A percentile compares a stretch with the other conserved stretches of the same genome.
Evolutionary conservation across 2,329 filamentous ascomycete species (phyloP).

Genomic region (Aspergillus brasiliensis): DNA sequence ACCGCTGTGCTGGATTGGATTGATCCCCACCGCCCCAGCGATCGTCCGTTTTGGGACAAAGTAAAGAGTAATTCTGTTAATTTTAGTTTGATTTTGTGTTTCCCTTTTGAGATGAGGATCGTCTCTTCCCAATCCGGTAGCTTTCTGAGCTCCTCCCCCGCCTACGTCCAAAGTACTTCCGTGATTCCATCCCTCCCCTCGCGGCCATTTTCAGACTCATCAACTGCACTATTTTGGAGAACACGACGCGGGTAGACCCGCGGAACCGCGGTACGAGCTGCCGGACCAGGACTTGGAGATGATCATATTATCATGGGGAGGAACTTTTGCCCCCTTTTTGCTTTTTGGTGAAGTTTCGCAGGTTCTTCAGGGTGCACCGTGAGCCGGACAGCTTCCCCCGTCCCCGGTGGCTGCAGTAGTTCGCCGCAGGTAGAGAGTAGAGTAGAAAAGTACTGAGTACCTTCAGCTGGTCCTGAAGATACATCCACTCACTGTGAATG

Average conservation of each 20-base stretch:
- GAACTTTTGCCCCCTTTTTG: constrained; percentile 4
- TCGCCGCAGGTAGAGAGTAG: background rate
- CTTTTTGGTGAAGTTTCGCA: background rate
- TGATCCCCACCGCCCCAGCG: constrained; percentile 9
- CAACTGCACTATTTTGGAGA: background rate
- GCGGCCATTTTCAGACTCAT: constrained; percentile 8
- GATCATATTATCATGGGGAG: background rate
- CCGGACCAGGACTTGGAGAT: constrained; percentile 9
- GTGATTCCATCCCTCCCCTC: background rate
- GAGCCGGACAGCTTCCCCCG: background rate
- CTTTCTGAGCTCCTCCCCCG: background rate
- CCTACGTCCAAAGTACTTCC: background rate
- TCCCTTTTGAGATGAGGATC: constrained; percentile 4
- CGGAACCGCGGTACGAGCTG: constrained; percentile 13
- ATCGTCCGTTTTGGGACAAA: constrained; percentile 14
- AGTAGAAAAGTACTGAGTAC: background rate
- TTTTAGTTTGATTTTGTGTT: constrained; percentile 8
- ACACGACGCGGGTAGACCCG: constrained; percentile 13
- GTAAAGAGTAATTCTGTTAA: too few relatives aligned
- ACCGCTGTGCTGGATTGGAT: constrained; percentile 19
- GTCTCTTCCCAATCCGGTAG: constrained; percentile 1
- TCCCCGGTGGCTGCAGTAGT: constrained; percentile 1
- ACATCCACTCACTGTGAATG: background rate
- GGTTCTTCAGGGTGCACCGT: background rate
- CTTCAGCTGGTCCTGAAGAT: background rate